Conservation (phyloP, 345 rosid genomes). For the Corchorus capsularis region DNA sequence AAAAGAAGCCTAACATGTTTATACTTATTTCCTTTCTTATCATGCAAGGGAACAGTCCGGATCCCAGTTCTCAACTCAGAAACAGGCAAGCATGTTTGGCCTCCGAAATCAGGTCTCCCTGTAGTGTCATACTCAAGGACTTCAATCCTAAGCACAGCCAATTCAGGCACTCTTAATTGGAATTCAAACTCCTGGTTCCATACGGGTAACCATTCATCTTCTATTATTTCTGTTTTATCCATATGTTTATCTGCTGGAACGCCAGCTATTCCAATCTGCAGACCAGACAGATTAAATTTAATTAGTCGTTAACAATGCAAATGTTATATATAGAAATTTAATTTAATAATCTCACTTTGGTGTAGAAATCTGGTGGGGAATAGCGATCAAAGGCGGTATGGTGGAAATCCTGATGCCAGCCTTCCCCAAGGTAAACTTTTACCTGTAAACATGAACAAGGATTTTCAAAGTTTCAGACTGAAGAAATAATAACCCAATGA, state of each 20-base stretch:
- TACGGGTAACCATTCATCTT: conserved; percentile 48
- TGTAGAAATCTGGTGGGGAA: conserved; percentile 87
- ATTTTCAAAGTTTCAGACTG: conserved; percentile 14
- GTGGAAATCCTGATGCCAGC: conserved; percentile 77
- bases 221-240: conserved; percentile 23
- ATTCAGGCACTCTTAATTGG: conserved; percentile 45
- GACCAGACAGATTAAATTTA: conserved; percentile 5
- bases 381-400: conserved; percentile 66
- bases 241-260: conserved; percentile 37
- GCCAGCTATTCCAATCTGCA: conserved; percentile 60
- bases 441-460: conserved; percentile 43
- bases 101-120: conserved; percentile 52
- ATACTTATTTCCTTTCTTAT: conserved; percentile 42
- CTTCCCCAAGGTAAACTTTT: conserved; percentile 76
- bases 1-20: conserved; percentile 55
- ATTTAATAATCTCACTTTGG: conserved; percentile 45
- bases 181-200: conserved; percentile 57
- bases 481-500: conserved; percentile 9
- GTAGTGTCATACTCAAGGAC: conserved; percentile 46
- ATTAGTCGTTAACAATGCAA: conserved; percentile 4
- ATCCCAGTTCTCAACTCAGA: conserved; percentile 55
- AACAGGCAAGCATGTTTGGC: conserved; percentile 64
- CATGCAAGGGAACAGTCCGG: conserved; percentile 52
- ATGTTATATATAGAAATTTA: too few relatives aligned
- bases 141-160: conserved; percentile 56